Conservation (phyloP, 2,329 filamentous ascomycete genomes). For the Alternaria sp. region DNA sequence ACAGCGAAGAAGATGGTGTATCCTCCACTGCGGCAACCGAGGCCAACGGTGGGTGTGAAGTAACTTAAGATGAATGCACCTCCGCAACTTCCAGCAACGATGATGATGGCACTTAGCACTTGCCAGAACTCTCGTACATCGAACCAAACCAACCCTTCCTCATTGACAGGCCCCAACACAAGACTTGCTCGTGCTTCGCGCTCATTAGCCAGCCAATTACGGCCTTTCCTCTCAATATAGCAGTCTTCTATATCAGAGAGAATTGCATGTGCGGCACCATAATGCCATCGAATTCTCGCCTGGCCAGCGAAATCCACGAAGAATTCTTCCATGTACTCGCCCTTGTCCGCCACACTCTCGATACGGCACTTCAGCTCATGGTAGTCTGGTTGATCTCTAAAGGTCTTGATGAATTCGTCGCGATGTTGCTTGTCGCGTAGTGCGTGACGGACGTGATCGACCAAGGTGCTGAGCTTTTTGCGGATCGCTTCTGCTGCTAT, state of each 20-base stretch:
- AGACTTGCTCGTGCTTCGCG: conserved; percentile 46
- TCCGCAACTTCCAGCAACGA: conserved; percentile 49
- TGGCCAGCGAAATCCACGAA: conserved; percentile 54
- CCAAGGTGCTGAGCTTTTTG: conserved; percentile 51
- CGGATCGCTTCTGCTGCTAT: conserved; percentile 53
- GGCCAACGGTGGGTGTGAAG: conserved; percentile 58
- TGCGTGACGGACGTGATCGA: conserved; percentile 50
- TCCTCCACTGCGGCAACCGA: conserved; percentile 54
- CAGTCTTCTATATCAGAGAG: conserved; percentile 53
- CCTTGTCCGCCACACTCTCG: conserved; percentile 31
- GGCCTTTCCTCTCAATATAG: conserved; percentile 51
- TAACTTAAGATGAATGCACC: conserved; percentile 55
- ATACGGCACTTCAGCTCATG: conserved; percentile 35
- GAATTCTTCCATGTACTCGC: conserved; percentile 42
- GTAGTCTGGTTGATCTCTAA: conserved; percentile 33
- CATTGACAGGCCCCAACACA: conserved; percentile 47
- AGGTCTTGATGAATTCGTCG: conserved; percentile 40
- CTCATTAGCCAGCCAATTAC: conserved; percentile 52
- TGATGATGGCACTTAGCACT: conserved; percentile 47
- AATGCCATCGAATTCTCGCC: conserved; percentile 49
- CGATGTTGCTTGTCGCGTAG: conserved; percentile 41
- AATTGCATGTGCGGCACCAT: conserved; percentile 56
- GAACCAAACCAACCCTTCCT: conserved; percentile 53
- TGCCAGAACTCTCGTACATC: conserved; percentile 57
- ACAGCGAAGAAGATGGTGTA: conserved; percentile 55